Conservation (phyloP, 352 stramenopile genomes). For the Globisporangium sylvaticum region DNA sequence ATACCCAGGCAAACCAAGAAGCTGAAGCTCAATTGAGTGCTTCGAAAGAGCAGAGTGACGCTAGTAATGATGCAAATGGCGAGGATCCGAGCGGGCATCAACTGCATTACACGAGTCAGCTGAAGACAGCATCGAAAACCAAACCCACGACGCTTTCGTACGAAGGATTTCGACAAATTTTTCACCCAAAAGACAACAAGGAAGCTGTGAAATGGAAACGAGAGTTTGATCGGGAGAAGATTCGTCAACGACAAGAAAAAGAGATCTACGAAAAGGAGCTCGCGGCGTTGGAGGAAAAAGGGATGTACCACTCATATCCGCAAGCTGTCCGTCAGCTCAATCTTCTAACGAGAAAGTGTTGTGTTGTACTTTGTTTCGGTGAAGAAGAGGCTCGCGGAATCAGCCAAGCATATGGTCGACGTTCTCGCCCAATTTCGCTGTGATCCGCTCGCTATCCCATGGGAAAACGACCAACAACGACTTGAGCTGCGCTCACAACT, state of each 20-base stretch:
- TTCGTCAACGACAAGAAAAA: conserved; percentile 50
- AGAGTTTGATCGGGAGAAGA: conserved; percentile 69
- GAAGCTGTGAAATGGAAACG: conserved; percentile 53
- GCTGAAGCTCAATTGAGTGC: background rate
- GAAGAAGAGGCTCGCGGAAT: conserved; percentile 61
- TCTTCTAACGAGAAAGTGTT: background rate
- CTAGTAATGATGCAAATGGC: background rate
- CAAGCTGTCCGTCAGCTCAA: background rate
- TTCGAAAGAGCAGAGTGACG: background rate
- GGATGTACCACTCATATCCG: conserved; percentile 12
- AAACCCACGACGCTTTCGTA: conserved; percentile 45
- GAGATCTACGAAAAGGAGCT: conserved; percentile 69
- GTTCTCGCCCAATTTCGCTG: conserved; percentile 52
- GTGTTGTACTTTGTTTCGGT: conserved; percentile 26
- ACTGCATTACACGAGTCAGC: background rate
- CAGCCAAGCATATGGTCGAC: conserved; percentile 70
- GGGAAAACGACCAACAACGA: conserved; percentile 44
- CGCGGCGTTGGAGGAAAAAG: conserved; percentile 62
- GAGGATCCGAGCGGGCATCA: background rate
- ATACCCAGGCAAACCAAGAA: background rate
- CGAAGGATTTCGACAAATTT: conserved; percentile 58
- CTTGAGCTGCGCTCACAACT: conserved; percentile 48
- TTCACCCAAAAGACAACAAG: conserved; percentile 46
- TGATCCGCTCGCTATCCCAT: conserved; percentile 48
- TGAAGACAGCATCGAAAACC: background rate